Percentiles rank a stretch among this genome's conserved stretches.
phyloP scores from a whole-genome alignment of 805 yeast genomes.

The Ogataea methylovora region DNA sequence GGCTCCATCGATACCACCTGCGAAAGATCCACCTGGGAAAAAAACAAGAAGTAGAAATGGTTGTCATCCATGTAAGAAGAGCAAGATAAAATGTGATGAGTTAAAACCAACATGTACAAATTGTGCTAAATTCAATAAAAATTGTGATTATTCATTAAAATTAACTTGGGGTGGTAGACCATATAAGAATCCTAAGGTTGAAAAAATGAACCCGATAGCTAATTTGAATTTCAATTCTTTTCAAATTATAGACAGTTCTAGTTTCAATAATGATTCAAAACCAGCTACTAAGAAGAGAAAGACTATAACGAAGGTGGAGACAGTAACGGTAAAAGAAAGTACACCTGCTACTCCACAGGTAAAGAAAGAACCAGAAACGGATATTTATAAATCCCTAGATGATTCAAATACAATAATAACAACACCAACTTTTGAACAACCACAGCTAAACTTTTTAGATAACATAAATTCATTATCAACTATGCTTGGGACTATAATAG shows the following conservation, averaged over 20 bases:
- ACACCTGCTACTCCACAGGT: not conserved
- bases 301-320: not conserved
- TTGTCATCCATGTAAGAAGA: slow-evolving; percentile 52
- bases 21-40: slow-evolving; percentile 2
- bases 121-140: slow-evolving; percentile 38
- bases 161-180: slow-evolving; percentile 76
- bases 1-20: no score
- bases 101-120: slow-evolving; percentile 51
- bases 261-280: no score
- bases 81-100: slow-evolving; percentile 68
- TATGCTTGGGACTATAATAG: not conserved
- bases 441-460: no score
- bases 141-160: slow-evolving; percentile 58
- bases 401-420: not conserved
- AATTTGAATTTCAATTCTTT: slow-evolving; percentile 4
- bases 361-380: not conserved
- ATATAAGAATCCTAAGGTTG: slow-evolving; percentile 34
- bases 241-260: not conserved
- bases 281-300: not conserved
- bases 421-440: not conserved
- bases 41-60: slow-evolving; percentile 41
- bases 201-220: slow-evolving; percentile 22
- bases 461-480: slow-evolving; percentile 1
- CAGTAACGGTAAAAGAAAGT: not conserved
- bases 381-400: not conserved